These are phyloP conservation scores for Lycium ferocissimum DNA, from an alignment of 257 asterid genomes.

Conservation along the genomic window DNA sequence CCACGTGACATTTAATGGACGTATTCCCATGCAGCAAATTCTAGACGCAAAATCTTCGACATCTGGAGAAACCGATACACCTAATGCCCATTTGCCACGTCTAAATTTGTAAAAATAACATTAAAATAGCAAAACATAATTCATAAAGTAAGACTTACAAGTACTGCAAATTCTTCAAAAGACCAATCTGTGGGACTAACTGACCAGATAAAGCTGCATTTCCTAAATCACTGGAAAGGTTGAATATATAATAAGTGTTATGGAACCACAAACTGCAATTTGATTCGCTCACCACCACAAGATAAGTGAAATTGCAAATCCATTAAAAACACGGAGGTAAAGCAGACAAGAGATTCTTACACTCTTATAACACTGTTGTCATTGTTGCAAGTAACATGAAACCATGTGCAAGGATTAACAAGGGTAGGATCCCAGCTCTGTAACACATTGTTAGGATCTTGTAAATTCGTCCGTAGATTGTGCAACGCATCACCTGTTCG, in stretches of 20 bases:
- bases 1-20: neutral
- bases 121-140: neutral
- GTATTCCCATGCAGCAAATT: neutral
- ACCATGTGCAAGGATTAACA: constrained; percentile 99
- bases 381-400: constrained; percentile 97
- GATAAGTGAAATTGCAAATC: neutral
- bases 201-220: constrained; percentile 97
- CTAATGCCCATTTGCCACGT: neutral
- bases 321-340: constrained; percentile 3
- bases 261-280: constrained; percentile 3
- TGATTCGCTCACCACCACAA: constrained; percentile 18
- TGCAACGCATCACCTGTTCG: constrained; percentile 93
- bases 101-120: neutral
- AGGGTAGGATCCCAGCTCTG: constrained; percentile 99
- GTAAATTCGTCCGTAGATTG: constrained; percentile 72
- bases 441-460: constrained; percentile 90
- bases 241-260: constrained; percentile 19
- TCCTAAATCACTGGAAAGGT: constrained; percentile 80
- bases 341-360: constrained; percentile 53
- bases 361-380: constrained; percentile 98
- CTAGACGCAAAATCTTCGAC: neutral
- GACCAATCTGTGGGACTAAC: constrained; percentile 93
- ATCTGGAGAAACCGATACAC: neutral
- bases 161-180: constrained; percentile 92
- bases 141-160: constrained; percentile 55